phyloP scores from a whole-genome alignment of 2,329 filamentous ascomycete genomes.

The Beauveria sp. region DNA sequence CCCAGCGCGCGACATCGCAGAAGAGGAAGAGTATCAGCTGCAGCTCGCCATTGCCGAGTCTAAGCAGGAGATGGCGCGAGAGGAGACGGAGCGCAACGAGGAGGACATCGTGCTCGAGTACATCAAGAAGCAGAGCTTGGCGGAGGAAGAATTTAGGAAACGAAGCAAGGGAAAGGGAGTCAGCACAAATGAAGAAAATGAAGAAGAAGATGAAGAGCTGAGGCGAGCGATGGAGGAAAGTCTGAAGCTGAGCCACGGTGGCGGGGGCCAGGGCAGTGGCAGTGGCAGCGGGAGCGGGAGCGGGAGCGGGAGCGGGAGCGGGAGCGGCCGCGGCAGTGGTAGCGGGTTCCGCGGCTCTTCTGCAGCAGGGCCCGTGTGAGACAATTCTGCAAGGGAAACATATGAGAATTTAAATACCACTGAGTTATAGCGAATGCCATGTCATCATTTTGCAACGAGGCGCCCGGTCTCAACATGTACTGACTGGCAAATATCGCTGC shows the following conservation, averaged over 20 bases:
- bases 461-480: too few species aligned
- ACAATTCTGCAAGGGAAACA: background rate
- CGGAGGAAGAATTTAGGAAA: slow-evolving; percentile 51
- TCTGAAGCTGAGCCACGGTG: slow-evolving; percentile 32
- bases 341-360: slow-evolving; percentile 17
- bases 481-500: background rate
- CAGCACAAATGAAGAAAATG: slow-evolving; percentile 17
- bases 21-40: slow-evolving; percentile 37
- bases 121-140: slow-evolving; percentile 67
- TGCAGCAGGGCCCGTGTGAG: background rate
- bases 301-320: slow-evolving; percentile 24
- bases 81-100: slow-evolving; percentile 44
- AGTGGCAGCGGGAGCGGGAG: background rate
- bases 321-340: slow-evolving; percentile 35
- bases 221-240: slow-evolving; percentile 35
- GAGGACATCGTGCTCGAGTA: slow-evolving; percentile 71
- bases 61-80: slow-evolving; percentile 33
- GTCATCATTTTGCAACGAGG: background rate
- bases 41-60: slow-evolving; percentile 39
- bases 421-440: background rate
- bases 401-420: background rate
- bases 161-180: slow-evolving; percentile 28
- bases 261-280: slow-evolving; percentile 17
- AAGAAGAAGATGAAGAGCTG: slow-evolving; percentile 46
- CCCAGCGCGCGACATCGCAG: slow-evolving; percentile 10